Evolutionary conservation across 1,139 yeast species (phyloP).

Genomic region (Eremothecium gossypii): DNA sequence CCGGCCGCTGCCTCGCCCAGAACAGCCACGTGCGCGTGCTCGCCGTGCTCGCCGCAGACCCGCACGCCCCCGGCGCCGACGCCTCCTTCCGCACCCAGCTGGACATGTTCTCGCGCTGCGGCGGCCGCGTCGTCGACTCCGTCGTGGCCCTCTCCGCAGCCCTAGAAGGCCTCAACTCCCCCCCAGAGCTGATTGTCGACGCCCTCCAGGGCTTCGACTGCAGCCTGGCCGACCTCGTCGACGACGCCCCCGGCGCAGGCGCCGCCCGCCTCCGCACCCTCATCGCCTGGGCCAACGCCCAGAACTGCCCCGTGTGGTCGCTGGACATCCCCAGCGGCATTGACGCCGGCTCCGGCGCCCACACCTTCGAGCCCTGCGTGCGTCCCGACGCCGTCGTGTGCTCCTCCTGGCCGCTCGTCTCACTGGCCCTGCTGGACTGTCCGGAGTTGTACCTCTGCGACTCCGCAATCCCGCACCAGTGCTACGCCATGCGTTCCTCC

Average conservation of each 20-base stretch:
- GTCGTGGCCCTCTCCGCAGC: conserved; percentile 31
- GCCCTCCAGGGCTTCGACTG: conserved; percentile 79
- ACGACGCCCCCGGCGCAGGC: conserved; percentile 33
- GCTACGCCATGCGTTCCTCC: conserved; percentile 23
- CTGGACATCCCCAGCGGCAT: conserved; percentile 78
- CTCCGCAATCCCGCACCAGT: conserved; percentile 52
- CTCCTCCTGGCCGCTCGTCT: conserved; percentile 65
- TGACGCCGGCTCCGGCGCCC: conserved; percentile 74
- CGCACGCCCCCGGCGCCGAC: not conserved
- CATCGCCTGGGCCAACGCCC: conserved; percentile 59
- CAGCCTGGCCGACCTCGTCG: conserved; percentile 41
- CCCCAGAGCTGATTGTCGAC: conserved; percentile 70
- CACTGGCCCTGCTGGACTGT: conserved; percentile 38
- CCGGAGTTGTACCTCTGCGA: conserved; percentile 47
- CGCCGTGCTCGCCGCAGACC: conserved; percentile 18
- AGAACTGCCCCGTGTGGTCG: conserved; percentile 46
- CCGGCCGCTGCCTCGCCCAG: conserved; percentile 60
- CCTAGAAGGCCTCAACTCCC: conserved; percentile 48
- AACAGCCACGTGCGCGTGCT: conserved; percentile 63
- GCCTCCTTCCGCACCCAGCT: conserved; percentile 29
- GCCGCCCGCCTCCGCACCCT: conserved; percentile 26
- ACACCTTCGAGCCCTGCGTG: conserved; percentile 25
- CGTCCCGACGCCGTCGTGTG: conserved; percentile 42
- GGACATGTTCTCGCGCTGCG: conserved; percentile 44
- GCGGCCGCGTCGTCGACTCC: conserved; percentile 42